Conservation (phyloP, 805 yeast species). For the Lachancea mirantina region DNA sequence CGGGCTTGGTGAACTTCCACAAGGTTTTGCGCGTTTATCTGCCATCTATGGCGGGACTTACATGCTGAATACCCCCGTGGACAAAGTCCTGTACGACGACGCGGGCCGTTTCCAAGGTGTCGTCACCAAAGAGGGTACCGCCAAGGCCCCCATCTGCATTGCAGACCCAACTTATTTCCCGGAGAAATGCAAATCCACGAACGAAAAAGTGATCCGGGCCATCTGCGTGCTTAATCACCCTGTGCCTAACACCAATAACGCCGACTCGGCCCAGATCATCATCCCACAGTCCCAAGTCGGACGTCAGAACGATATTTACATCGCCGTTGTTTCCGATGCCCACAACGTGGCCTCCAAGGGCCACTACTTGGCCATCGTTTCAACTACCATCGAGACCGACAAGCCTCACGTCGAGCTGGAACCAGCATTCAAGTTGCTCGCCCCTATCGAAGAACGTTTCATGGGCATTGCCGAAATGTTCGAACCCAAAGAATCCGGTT, state of each 20-base stretch:
- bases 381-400: constrained; percentile 90
- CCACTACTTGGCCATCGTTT: constrained; percentile 84
- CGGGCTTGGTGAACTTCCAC: constrained; percentile 98
- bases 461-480: constrained; percentile 91
- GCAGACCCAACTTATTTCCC: constrained; percentile 99
- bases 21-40: constrained; percentile 93
- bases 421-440: constrained; percentile 87
- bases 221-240: constrained; percentile 88
- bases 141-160: constrained; percentile 87
- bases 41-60: constrained; percentile 98
- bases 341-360: constrained; percentile 90
- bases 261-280: constrained; percentile 87
- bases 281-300: constrained; percentile 94
- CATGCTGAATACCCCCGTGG: constrained; percentile 94
- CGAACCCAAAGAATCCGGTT: constrained; percentile 82
- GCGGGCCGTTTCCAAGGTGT: constrained; percentile 75
- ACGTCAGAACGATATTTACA: constrained; percentile 88
- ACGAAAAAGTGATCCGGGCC: constrained; percentile 34
- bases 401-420: constrained; percentile 87
- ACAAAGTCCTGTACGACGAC: constrained; percentile 71
- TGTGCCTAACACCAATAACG: constrained; percentile 69
- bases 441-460: constrained; percentile 69
- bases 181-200: constrained; percentile 34
- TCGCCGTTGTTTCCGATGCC: constrained; percentile 81
- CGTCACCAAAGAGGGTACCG: constrained; percentile 82